A percentile compares a stretch with the other conserved stretches of the same genome.
Conservation (phyloP, 495 filamentous ascomycete species). For the Penicillium arizonense region DNA sequence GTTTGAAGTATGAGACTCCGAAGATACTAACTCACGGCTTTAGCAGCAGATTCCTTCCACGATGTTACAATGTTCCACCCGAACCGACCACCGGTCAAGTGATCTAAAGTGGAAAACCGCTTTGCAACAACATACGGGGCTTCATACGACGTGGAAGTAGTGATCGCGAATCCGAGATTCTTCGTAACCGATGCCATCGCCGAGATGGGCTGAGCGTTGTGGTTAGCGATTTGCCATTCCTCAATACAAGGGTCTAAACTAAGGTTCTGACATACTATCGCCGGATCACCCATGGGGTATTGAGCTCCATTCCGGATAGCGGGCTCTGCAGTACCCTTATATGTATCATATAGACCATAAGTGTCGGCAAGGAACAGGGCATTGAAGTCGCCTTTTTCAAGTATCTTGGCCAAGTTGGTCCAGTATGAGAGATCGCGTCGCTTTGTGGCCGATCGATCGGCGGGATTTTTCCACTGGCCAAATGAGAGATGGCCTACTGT, state of each 20-base stretch:
- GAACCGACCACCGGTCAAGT: conserved; percentile 49
- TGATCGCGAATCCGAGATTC: conserved; percentile 28
- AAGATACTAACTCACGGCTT: conserved; percentile 43
- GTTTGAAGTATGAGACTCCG: conserved; percentile 7
- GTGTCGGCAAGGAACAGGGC: conserved; percentile 53
- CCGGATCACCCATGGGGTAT: conserved; percentile 45
- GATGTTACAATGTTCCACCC: conserved; percentile 59
- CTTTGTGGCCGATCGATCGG: conserved; percentile 9
- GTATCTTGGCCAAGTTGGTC: conserved; percentile 15
- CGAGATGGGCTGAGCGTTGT: conserved; percentile 33
- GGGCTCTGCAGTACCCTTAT: conserved; percentile 37
- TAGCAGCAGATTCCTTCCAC: conserved; percentile 47
- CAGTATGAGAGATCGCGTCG: conserved; percentile 17
- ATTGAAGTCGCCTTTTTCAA: conserved; percentile 38
- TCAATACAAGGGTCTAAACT: too few relatives aligned
- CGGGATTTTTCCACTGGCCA: conserved; percentile 18
- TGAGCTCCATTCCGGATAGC: conserved; percentile 37
- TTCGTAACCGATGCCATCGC: conserved; percentile 33
- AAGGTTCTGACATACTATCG: conserved; percentile 3
- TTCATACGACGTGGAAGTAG: conserved; percentile 46
- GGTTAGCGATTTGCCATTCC: background rate
- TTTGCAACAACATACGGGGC: conserved; percentile 47
- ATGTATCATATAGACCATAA: conserved; percentile 48
- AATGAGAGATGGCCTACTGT: conserved; percentile 20
- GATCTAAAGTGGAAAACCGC: conserved; percentile 52